Percentiles rank a stretch among this genome's conserved stretches.
These are phyloP conservation scores for Phytophthora chlamydospora DNA, from an alignment of 352 stramenopile genomes.

Conservation along the genomic window DNA sequence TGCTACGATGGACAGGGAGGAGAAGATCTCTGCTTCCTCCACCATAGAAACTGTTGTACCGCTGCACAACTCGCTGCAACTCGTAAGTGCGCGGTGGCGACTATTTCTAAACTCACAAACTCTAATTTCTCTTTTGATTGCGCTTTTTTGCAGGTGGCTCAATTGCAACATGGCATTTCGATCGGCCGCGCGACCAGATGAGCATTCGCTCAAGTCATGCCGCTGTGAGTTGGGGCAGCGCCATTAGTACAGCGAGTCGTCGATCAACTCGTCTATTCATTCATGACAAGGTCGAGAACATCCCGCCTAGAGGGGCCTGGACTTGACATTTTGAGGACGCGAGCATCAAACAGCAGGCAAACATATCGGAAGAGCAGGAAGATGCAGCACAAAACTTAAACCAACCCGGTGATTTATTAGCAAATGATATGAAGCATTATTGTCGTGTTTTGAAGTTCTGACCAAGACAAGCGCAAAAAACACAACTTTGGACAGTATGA, in stretches of 20 bases:
- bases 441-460: too few relatives aligned
- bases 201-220: conserved; percentile 10
- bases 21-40: conserved; percentile 69
- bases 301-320: conserved; percentile 14
- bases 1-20: conserved; percentile 41
- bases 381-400: conserved; percentile 17
- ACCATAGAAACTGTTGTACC: conserved; percentile 80
- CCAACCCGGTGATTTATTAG: conserved; percentile 36
- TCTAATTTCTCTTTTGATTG: not conserved
- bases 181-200: conserved; percentile 48
- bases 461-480: too few relatives aligned
- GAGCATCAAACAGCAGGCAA: conserved; percentile 15
- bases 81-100: conserved; percentile 43
- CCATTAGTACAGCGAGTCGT: too few relatives aligned
- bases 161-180: conserved; percentile 63
- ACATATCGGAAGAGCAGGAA: not conserved
- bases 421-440: conserved; percentile 11
- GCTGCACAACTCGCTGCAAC: conserved; percentile 67
- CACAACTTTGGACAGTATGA: too few relatives aligned
- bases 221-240: not conserved
- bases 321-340: conserved; percentile 29
- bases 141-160: conserved; percentile 39
- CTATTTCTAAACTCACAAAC: not conserved
- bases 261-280: conserved; percentile 5
- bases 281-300: conserved; percentile 8